Conservation (phyloP, 805 yeast genomes). For the Pichia heedii region DNA sequence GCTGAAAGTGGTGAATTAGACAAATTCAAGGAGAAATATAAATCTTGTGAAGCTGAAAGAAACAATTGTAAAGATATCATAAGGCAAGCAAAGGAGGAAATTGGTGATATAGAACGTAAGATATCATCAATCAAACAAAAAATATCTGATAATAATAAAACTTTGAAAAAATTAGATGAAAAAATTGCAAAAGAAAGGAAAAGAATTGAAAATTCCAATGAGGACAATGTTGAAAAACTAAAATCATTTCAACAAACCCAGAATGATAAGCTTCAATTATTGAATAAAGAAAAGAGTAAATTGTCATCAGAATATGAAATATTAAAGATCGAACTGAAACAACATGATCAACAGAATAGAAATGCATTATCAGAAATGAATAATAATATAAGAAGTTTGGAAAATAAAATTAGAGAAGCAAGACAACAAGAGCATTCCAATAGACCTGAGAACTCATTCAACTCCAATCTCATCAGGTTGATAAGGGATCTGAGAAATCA, state of each 20-base stretch:
- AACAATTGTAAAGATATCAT: slow-evolving; percentile 8
- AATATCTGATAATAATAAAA: slow-evolving; percentile 1
- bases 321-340: slow-evolving; percentile 16
- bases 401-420: slow-evolving; percentile 4
- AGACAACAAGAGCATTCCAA: slow-evolving; percentile 8
- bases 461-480: slow-evolving; percentile 33
- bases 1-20: slow-evolving; percentile 7
- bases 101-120: slow-evolving; percentile 3
- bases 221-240: slow-evolving; percentile 34
- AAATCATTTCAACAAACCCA: slow-evolving; percentile 14
- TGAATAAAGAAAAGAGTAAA: slow-evolving; percentile 12
- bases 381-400: slow-evolving; percentile 1
- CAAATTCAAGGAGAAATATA: not conserved
- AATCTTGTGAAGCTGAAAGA: not conserved
- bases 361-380: not conserved
- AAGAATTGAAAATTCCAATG: slow-evolving; percentile 33
- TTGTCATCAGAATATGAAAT: slow-evolving; percentile 8
- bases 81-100: slow-evolving; percentile 11
- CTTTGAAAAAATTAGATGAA: slow-evolving; percentile 8
- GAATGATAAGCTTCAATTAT: slow-evolving; percentile 6
- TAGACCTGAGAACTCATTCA: slow-evolving; percentile 38
- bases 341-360: slow-evolving; percentile 6
- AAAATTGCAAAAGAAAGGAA: slow-evolving; percentile 27
- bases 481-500: slow-evolving; percentile 31
- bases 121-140: slow-evolving; percentile 11